phyloP scores from a whole-genome alignment of 169 alveolate genomes.

The Plasmodium adleri region DNA sequence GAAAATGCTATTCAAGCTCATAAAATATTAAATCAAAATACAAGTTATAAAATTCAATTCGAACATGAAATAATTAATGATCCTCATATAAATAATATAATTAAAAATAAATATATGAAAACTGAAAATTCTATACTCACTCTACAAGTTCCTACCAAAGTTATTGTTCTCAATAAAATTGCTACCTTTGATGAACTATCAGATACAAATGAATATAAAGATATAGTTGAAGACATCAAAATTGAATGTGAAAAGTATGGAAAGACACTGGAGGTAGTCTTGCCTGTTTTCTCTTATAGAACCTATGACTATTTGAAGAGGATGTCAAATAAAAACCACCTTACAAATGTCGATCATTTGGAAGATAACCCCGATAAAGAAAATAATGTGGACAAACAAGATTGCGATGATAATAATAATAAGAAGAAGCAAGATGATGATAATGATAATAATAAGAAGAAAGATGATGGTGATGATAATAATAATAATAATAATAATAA shows the following conservation, averaged over 20 bases:
- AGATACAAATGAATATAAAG: conserved; percentile 87
- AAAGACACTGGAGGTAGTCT: conserved; percentile 82
- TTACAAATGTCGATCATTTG: neutral
- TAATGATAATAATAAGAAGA: neutral
- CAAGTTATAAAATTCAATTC: conserved; percentile 78
- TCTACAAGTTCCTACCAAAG: conserved; percentile 82
- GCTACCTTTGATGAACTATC: conserved; percentile 86
- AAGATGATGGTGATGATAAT: neutral
- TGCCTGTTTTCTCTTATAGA: conserved; percentile 85
- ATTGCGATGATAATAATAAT: neutral
- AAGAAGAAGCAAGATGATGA: neutral
- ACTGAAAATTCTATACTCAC: conserved; percentile 69
- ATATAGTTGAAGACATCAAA: conserved; percentile 86
- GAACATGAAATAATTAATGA: conserved; percentile 81
- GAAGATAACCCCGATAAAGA: neutral
- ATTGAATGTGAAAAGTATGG: conserved; percentile 87
- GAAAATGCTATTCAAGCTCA: conserved; percentile 82
- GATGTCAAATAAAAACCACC: neutral
- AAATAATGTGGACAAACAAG: neutral
- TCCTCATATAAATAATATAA: conserved; percentile 72
- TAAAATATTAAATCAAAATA: conserved; percentile 80
- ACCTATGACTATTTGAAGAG: conserved; percentile 26
- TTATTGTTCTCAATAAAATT: conserved; percentile 83
- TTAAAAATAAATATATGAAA: conserved; percentile 71
- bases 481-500: neutral